These are phyloP conservation scores for Chalciporus sp. DNA, from an alignment of 1,284 basidiomycete species.

Conservation along the genomic window DNA sequence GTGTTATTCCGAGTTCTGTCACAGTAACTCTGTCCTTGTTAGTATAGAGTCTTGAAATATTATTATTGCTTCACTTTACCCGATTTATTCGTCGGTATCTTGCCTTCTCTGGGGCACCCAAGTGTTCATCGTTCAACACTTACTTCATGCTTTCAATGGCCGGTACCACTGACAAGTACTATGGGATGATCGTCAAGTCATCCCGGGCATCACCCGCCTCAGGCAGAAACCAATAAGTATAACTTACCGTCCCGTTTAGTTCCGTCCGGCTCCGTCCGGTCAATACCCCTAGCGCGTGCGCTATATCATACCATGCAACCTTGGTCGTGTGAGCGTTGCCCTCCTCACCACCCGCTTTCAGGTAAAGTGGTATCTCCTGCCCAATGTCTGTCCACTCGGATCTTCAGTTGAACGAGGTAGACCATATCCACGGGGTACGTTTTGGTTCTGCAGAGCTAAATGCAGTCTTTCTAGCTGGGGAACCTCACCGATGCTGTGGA, in stretches of 20 bases:
- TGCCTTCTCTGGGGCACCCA: too few relatives aligned
- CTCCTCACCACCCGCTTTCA: slow-evolving; percentile 3
- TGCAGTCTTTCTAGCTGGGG: slow-evolving; percentile 41
- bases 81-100: too few relatives aligned
- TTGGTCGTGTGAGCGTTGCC: slow-evolving; percentile 12
- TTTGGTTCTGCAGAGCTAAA: background rate
- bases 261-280: slow-evolving; percentile 17
- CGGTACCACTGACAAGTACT: too few relatives aligned
- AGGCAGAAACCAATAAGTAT: too few relatives aligned
- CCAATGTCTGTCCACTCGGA: slow-evolving; percentile 35
- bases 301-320: background rate
- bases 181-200: too few relatives aligned
- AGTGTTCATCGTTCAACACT: too few relatives aligned
- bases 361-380: slow-evolving; percentile 39
- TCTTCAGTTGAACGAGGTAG: slow-evolving; percentile 45
- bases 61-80: too few relatives aligned
- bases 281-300: background rate
- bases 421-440: slow-evolving; percentile 1
- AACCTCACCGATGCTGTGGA: slow-evolving; percentile 55
- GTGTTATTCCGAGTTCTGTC: background rate
- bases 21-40: too few relatives aligned
- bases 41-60: too few relatives aligned
- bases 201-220: too few relatives aligned
- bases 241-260: slow-evolving; percentile 1
- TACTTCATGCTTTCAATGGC: too few relatives aligned